These are phyloP conservation scores for Taxillus chinensis DNA, from an alignment of 164 flowering plant genomes.

Conservation along the genomic window DNA sequence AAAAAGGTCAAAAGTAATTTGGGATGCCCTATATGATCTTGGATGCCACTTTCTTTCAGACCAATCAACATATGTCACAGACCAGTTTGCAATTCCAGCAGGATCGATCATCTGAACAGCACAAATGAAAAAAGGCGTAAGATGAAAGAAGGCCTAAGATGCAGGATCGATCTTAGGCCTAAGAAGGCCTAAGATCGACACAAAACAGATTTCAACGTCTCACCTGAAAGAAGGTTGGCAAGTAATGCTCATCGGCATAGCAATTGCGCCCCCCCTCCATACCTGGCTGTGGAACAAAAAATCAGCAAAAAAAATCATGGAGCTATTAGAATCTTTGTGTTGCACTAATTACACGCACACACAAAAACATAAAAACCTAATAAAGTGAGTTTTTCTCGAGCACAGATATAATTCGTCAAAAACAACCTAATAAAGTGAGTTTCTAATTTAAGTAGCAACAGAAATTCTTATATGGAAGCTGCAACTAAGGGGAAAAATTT, in stretches of 20 bases:
- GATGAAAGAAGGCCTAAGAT: no score
- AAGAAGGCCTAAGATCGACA: no score
- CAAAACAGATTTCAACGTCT: background rate
- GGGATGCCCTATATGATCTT: background rate
- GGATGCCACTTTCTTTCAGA: conserved; percentile 6
- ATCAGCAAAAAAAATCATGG: background rate
- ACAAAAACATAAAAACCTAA: no score
- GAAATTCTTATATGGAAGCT: no score
- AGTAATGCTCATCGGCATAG: conserved; percentile 4
- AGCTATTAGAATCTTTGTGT: no score
- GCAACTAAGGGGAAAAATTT: no score
- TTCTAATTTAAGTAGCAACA: no score
- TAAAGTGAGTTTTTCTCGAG: no score
- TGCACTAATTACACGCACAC: no score
- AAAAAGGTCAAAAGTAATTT: background rate
- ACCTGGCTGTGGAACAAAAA: background rate
- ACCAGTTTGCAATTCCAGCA: conserved; percentile 4
- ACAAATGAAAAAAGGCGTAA: background rate
- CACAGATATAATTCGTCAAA: no score
- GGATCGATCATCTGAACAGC: conserved; percentile 5
- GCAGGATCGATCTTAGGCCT: no score
- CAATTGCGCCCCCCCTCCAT: conserved; percentile 4
- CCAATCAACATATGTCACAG: conserved; percentile 6
- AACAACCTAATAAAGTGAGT: no score
- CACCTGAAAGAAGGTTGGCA: conserved; percentile 1